Evolutionary conservation across 306 rosid genomes (phyloP).

Genomic region (Nissolia schottii): DNA sequence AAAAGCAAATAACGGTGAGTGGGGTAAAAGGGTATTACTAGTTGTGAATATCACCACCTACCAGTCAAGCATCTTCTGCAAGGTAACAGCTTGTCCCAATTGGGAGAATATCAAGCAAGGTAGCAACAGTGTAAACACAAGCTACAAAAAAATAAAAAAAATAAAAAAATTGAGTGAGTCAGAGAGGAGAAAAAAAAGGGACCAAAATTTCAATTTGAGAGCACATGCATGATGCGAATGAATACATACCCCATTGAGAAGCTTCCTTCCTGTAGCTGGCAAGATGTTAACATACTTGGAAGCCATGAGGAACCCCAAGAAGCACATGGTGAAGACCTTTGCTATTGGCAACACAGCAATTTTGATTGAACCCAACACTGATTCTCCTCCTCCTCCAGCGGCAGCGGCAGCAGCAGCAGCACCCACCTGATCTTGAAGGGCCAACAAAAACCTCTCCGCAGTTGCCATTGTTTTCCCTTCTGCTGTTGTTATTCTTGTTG

Average conservation of each 20-base stretch:
- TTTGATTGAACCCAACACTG: conserved; percentile 61
- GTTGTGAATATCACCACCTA: conserved; percentile 22
- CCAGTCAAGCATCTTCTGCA: conserved; percentile 86
- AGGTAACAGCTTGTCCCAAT: conserved; percentile 80
- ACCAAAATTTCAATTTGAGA: neutral
- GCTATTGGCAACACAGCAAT: conserved; percentile 90
- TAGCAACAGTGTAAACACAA: conserved; percentile 88
- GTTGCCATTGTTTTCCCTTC: conserved; percentile 1
- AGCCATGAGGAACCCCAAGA: conserved; percentile 94
- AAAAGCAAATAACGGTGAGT: neutral
- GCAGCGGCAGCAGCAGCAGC: neutral
- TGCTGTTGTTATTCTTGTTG: neutral
- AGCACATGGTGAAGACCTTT: conserved; percentile 82
- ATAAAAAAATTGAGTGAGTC: neutral
- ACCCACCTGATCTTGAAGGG: conserved; percentile 17
- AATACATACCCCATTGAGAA: conserved; percentile 76
- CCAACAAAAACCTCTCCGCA: conserved; percentile 44
- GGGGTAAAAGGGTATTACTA: neutral
- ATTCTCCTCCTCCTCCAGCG: conserved; percentile 43
- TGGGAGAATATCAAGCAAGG: conserved; percentile 95
- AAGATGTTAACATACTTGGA: conserved; percentile 80
- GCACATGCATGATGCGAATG: neutral
- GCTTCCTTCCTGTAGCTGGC: conserved; percentile 83
- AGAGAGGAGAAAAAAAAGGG: neutral
- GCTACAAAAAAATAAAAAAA: conserved; percentile 43